Evolutionary conservation across 345 rosid species (phyloP), one percentile per base, ranked within the genome.

Genomic region (Populus ilicifolia): DNA sequence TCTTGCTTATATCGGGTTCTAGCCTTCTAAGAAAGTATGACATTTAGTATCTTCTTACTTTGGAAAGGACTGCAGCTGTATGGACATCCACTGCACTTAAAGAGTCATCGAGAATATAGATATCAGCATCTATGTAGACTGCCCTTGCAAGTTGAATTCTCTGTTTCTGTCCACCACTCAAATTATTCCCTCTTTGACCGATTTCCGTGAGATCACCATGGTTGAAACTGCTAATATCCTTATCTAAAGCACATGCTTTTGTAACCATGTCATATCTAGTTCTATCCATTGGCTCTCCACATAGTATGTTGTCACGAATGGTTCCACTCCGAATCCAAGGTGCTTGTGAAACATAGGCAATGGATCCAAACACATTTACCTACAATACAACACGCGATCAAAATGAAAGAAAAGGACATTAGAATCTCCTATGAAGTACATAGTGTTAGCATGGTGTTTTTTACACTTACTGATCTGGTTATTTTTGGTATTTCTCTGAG

Each of bases 161-260:
- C 73, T 90, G 95, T 83, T 89, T 90, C 81, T 92, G 95, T 52
- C 95, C 92, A 20, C 95, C 95, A 7, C 95, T 93, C 80, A 93
- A 62, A 77, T 89, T 93, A 63, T 89, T 83, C 29, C 97, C 97
- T 38, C 92, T 84, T 80, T 93, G 91, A 5, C 95, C 95, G 2
- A 92, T 87, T 48, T 85, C 80, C 0, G 90, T 90, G 50, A 83
- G 90, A 83, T 92, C 97, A 20, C 88, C 86, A 43, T 80, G 80
- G 4, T 84, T 54, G 72, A 89, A 81, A 64, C 83, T 38, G 69
- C 84, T 83, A 73, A 92, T 54, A 79, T 92, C 97, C 78, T 88
- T 87, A 8, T 75, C 83, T 75, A 90, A 66, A 33, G 88, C 82
- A 74, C 94, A 90, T 8, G 86, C 85, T 71, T 88, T 80, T 38